These are phyloP conservation scores for Ogataea polymorpha DNA, from an alignment of 805 yeast genomes.

Conservation along the genomic window DNA sequence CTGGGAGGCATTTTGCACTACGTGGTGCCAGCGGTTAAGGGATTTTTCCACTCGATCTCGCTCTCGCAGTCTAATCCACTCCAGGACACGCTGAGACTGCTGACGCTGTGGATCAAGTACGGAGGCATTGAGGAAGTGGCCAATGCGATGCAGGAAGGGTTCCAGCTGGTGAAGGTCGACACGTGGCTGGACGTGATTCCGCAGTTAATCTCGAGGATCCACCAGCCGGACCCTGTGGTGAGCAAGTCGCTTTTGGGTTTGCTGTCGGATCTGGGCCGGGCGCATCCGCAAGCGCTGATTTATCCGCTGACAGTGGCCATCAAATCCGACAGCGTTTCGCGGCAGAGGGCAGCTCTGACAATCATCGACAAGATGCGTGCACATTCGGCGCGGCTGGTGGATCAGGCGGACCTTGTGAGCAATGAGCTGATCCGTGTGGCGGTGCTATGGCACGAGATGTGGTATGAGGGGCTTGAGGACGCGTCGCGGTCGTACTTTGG, in stretches of 20 bases:
- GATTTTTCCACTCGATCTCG: slow-evolving; percentile 92
- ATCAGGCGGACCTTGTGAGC: slow-evolving; percentile 92
- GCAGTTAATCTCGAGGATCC: slow-evolving; percentile 92
- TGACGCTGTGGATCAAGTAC: slow-evolving; percentile 93
- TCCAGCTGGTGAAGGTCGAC: slow-evolving; percentile 82
- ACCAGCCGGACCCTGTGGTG: slow-evolving; percentile 87
- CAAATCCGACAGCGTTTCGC: slow-evolving; percentile 83
- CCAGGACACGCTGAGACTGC: slow-evolving; percentile 85
- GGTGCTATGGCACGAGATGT: slow-evolving; percentile 94
- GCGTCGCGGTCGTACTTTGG: slow-evolving; percentile 92
- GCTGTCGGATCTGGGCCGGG: slow-evolving; percentile 83
- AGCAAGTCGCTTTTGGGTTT: slow-evolving; percentile 76
- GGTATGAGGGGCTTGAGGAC: slow-evolving; percentile 98
- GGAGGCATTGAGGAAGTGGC: slow-evolving; percentile 94
- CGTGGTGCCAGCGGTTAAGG: slow-evolving; percentile 93
- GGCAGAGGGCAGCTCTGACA: slow-evolving; percentile 88
- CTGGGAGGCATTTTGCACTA: slow-evolving; percentile 72
- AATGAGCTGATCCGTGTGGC: slow-evolving; percentile 92
- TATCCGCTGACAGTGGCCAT: slow-evolving; percentile 95
- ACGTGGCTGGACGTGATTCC: slow-evolving; percentile 96
- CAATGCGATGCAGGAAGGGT: slow-evolving; percentile 85
- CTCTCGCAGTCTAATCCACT: slow-evolving; percentile 81
- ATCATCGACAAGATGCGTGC: slow-evolving; percentile 90
- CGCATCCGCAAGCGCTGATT: slow-evolving; percentile 95
- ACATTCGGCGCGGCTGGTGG: slow-evolving; percentile 80